Base-by-base conservation (phyloP, 2,329 filamentous ascomycete species). In the Fonsecaea erecta region DNA sequence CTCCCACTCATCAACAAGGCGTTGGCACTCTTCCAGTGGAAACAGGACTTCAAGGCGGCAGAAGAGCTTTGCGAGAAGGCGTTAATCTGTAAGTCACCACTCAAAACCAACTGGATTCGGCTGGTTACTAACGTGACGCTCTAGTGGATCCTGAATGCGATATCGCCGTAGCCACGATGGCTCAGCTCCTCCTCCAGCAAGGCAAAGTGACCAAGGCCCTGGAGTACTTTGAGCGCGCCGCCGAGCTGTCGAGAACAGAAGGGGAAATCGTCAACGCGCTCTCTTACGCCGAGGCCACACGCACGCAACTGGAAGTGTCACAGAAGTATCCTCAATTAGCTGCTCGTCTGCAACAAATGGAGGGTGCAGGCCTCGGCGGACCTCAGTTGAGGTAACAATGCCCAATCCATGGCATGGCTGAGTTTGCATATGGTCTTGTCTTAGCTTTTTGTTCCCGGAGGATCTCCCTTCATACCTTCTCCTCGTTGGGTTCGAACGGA, bases 1-100 rank as follows among this genome's bases (percentile, higher is more conserved):
- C 83, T 99, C 69, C 95, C 95, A 14, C 84, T 99, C 57, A 98
- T 99, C 81, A 99, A 99, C 87, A 99, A 99, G 84, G 93, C 95
- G 4, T 86, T 99, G 30, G 93, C 94, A 12, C 84, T 98, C 53
- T 98, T 97, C 86, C 95, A 99, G 78, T 97, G 93, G 90, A 98
- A 97, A 85, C 90, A 96, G 74, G 94, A 98, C 80, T 98, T 96
- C 76, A 84, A 86, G 66, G 94, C 97, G 79, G 94, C 95, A 1
- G 93, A 99, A 83, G 92, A 95, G 80, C 85, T 99, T 59, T 99
- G 95, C 85, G 89, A 97, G 80, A 97, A 97, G 84, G 95, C 95
- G 32, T 84, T 99, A 57, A 97, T 97, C 75, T 96, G 93, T 97
- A 85, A 83, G 91, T 85, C 14, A 40, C 52, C n/a, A 48, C 34